These are phyloP conservation scores for Paramecium sonneborni DNA, from an alignment of 73 alveolate species.

Conservation along the genomic window DNA sequence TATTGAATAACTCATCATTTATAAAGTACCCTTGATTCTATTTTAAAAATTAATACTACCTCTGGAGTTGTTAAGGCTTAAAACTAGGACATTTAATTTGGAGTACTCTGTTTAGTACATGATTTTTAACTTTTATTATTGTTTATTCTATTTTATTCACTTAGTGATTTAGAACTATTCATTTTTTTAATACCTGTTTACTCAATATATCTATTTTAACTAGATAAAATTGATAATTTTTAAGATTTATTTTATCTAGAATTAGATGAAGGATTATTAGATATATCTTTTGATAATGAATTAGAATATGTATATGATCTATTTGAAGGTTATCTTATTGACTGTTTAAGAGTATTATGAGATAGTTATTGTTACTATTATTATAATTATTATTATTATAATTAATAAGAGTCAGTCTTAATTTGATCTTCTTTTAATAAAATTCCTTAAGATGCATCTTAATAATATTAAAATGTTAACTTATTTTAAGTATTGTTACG, in stretches of 20 bases:
- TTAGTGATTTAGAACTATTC: neutral
- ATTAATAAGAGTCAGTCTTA: neutral
- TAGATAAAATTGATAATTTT: neutral
- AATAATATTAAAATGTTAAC: neutral
- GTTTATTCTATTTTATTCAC: neutral
- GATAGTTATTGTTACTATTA: neutral
- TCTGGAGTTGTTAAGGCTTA: neutral
- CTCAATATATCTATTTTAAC: neutral
- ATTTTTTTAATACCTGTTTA: neutral
- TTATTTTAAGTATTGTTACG: neutral
- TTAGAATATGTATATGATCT: neutral
- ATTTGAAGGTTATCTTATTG: conserved; percentile 10
- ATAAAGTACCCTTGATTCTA: neutral
- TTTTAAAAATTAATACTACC: neutral
- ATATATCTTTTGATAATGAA: conserved; percentile 8
- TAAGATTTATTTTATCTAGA: conserved; percentile 29
- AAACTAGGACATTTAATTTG: neutral
- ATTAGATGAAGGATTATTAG: conserved; percentile 10
- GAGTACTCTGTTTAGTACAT: conserved; percentile 11
- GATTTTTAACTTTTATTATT: neutral
- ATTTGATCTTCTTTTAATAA: neutral
- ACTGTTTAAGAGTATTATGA: neutral
- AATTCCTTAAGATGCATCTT: neutral
- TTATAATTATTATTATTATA: neutral
- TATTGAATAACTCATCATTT: neutral